Percentiles rank a stretch among this genome's conserved stretches.
These are phyloP conservation scores for Claviceps fusiformis DNA, from an alignment of 2,329 filamentous ascomycete genomes.

Conservation along the genomic window DNA sequence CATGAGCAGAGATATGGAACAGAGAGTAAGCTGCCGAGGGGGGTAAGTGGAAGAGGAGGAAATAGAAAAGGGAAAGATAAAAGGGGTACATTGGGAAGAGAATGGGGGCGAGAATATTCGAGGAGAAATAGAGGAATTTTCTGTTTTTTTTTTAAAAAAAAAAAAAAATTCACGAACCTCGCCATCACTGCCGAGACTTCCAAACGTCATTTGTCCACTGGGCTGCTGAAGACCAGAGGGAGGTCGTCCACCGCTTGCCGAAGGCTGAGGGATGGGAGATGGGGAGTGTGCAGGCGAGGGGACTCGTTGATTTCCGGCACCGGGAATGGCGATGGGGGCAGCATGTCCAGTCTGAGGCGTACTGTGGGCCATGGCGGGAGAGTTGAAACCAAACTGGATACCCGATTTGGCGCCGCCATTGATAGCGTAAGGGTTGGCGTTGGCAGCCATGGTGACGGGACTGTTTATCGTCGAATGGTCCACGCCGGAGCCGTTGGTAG, in stretches of 20 bases:
- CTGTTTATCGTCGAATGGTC: conserved; percentile 72
- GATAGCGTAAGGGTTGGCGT: conserved; percentile 60
- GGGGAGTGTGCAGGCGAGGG: conserved; percentile 80
- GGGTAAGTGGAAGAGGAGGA: conserved; percentile 6
- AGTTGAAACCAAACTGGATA: conserved; percentile 76
- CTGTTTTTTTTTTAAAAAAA: background rate
- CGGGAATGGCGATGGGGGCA: conserved; percentile 49
- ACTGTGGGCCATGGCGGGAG: conserved; percentile 53
- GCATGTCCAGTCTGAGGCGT: conserved; percentile 44
- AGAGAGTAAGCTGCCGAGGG: background rate
- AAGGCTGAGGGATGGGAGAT: conserved; percentile 82
- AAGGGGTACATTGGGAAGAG: background rate
- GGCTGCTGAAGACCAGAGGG: conserved; percentile 61
- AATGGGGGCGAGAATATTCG: no score
- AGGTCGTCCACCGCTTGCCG: conserved; percentile 72
- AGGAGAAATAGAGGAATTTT: background rate
- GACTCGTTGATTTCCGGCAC: conserved; percentile 48
- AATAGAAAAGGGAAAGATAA: background rate
- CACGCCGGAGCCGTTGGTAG: conserved; percentile 53
- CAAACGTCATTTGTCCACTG: conserved; percentile 60
- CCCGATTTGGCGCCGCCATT: conserved; percentile 57
- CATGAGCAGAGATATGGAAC: background rate
- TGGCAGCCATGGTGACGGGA: conserved; percentile 83
- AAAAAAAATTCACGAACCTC: conserved; percentile 44
- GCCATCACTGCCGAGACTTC: conserved; percentile 68